phyloP scores from a whole-genome alignment of 2,329 filamentous ascomycete species.

The Phaeomoniella chlamydospora region DNA sequence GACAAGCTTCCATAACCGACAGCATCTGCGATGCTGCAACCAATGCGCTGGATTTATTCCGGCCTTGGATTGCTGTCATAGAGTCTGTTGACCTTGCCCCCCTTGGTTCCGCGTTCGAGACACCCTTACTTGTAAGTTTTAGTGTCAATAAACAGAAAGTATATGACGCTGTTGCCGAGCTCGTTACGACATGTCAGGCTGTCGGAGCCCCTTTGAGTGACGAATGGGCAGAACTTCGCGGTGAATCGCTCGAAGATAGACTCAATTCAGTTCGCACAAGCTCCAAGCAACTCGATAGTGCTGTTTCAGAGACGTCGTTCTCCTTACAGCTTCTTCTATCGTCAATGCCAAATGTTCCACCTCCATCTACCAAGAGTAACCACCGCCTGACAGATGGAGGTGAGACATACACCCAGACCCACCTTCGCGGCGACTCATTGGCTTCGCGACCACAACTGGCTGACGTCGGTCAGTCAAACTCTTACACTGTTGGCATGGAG shows the following conservation, averaged over 20 bases:
- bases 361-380: slow-evolving; percentile 35
- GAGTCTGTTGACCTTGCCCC: slow-evolving; percentile 84
- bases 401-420: slow-evolving; percentile 37
- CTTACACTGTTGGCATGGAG: slow-evolving; percentile 22
- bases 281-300: slow-evolving; percentile 68
- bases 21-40: slow-evolving; percentile 64
- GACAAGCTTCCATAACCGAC: slow-evolving; percentile 69
- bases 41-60: slow-evolving; percentile 75
- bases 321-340: slow-evolving; percentile 79
- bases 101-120: slow-evolving; percentile 64
- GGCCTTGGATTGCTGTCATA: slow-evolving; percentile 75
- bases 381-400: slow-evolving; percentile 14
- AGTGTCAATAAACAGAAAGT: slow-evolving; percentile 80
- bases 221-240: slow-evolving; percentile 88
- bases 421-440: slow-evolving; percentile 29
- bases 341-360: slow-evolving; percentile 47
- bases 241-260: slow-evolving; percentile 76
- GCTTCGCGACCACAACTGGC: slow-evolving; percentile 16
- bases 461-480: slow-evolving; percentile 28
- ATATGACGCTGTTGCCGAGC: slow-evolving; percentile 85
- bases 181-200: slow-evolving; percentile 74
- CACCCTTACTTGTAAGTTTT: slow-evolving; percentile 76
- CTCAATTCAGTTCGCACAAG: slow-evolving; percentile 66
- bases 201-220: slow-evolving; percentile 85
- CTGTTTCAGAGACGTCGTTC: slow-evolving; percentile 75